Evolutionary conservation across 2,329 filamentous ascomycete species (phyloP), one percentile per base, ranked within the genome.

Genomic region (Diaporthe batatas): DNA sequence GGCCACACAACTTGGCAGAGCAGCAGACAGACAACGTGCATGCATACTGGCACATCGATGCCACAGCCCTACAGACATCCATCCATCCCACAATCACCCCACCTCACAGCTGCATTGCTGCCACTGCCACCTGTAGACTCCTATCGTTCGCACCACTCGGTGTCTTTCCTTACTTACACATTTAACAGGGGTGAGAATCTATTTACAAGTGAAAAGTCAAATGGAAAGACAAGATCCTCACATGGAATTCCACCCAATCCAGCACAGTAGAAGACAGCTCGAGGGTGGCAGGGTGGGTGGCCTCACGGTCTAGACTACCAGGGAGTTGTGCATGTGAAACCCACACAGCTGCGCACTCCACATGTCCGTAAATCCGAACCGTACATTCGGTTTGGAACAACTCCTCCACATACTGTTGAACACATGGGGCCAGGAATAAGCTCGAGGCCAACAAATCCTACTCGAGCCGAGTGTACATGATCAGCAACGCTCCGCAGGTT

Each of bases 61-160:
- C 36, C 29, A 25, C 44, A 65, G 62, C 62, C 44, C 62, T 65
- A 65, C 44, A 42, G 7, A 18, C 16, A 62, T 62, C 39, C 44
- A 42, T 3, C 10, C 16, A 62, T 62, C 39, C 58, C 16, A 25
- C 23, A 7, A 32, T 6, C 39, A n/a, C 3, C 18, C 23, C n/a
- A 11, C 39, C 23, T 44, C 21, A 47, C 8, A n/a, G 5, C 25
- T 29, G 29, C 29, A 2, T 29, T 29, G 29, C 29, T 5, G 29
- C 29, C 29, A 29, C 29, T 29, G 29, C 29, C 29, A 29, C 29
- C 29, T 29, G 2, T 29, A 29, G 7, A 32, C 39, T 25, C 21
- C 39, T 47, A 47, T 44, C 58, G 58, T 29, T 18, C 58, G 58
- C 23, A 16, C 58, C 58, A 44, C 18, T 16, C 25, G 23, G 36